Conservation (phyloP, 2,329 filamentous ascomycete species). For the Penicillium aurantiogriseum region DNA sequence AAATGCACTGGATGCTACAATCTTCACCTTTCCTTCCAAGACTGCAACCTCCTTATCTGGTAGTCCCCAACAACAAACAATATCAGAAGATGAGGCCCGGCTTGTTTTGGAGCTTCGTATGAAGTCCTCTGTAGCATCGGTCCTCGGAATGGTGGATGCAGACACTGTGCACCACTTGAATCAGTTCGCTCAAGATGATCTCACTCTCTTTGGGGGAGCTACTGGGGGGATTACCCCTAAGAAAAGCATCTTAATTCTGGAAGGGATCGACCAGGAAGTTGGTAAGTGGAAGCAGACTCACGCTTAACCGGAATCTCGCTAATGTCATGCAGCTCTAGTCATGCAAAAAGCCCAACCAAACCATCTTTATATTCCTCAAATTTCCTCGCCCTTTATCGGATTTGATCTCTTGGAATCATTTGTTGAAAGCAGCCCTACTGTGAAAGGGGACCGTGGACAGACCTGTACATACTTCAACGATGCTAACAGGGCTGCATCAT, state of each 20-base stretch:
- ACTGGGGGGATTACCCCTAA: constrained; percentile 16
- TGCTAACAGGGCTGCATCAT: constrained; percentile 1
- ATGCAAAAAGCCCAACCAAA: constrained; percentile 15
- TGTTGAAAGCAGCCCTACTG: not conserved
- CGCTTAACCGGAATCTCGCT: constrained; percentile 1
- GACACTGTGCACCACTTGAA: constrained; percentile 58
- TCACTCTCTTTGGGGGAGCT: constrained; percentile 51
- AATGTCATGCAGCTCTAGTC: constrained; percentile 14
- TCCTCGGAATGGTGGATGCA: constrained; percentile 43
- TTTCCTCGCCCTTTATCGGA: constrained; percentile 15
- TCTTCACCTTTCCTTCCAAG: constrained; percentile 33
- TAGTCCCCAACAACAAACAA: constrained; percentile 3
- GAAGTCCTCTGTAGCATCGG: constrained; percentile 50
- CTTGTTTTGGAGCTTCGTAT: constrained; percentile 48
- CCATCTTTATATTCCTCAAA: constrained; percentile 18
- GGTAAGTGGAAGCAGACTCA: constrained; percentile 50
- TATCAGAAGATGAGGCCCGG: constrained; percentile 35
- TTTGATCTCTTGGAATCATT: constrained; percentile 12
- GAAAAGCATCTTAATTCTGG: constrained; percentile 42
- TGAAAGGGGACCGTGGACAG: constrained; percentile 5
- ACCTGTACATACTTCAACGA: constrained; percentile 15
- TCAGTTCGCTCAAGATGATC: constrained; percentile 56
- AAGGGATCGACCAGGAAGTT: constrained; percentile 62
- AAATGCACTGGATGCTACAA: constrained; percentile 32
- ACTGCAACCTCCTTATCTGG: not conserved